Percentiles rank a stretch among this genome's conserved stretches.
Evolutionary conservation across 2,329 filamentous ascomycete species (phyloP).

Genomic region (Diaporthe helianthi): DNA sequence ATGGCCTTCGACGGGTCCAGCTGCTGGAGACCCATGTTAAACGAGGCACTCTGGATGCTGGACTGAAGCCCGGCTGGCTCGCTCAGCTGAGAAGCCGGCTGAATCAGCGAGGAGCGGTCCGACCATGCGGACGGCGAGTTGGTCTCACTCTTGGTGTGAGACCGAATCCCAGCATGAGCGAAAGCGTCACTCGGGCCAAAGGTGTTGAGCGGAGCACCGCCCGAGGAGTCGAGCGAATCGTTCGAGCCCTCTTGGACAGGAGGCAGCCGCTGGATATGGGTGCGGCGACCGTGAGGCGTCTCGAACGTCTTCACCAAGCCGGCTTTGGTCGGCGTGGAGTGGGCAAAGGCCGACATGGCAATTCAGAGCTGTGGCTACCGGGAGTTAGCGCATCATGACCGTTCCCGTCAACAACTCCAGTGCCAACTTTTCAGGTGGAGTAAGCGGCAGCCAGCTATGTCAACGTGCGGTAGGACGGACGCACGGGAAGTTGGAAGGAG

Average conservation of each 20-base stretch:
- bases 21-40: background rate
- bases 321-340: background rate
- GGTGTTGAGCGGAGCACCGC: conserved; percentile 7
- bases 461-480: background rate
- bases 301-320: background rate
- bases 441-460: background rate
- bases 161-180: conserved; percentile 6
- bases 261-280: background rate
- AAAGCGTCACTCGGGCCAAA: background rate
- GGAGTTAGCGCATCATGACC: background rate
- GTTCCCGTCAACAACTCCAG: background rate
- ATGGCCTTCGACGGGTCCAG: conserved; percentile 7
- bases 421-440: background rate
- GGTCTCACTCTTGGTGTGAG: conserved; percentile 20
- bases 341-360: conserved; percentile 3
- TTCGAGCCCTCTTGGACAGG: conserved; percentile 4
- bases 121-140: conserved; percentile 1
- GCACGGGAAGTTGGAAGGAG: background rate
- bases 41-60: background rate
- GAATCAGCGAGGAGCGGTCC: background rate
- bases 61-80: conserved; percentile 1
- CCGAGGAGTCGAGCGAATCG: conserved; percentile 17
- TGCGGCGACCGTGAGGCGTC: background rate
- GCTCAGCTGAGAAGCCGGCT: background rate
- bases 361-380: background rate